Evolutionary conservation across 73 alveolate genomes (phyloP), one percentile per base, ranked within the genome.

Genomic region (Breviolum minutum): DNA sequence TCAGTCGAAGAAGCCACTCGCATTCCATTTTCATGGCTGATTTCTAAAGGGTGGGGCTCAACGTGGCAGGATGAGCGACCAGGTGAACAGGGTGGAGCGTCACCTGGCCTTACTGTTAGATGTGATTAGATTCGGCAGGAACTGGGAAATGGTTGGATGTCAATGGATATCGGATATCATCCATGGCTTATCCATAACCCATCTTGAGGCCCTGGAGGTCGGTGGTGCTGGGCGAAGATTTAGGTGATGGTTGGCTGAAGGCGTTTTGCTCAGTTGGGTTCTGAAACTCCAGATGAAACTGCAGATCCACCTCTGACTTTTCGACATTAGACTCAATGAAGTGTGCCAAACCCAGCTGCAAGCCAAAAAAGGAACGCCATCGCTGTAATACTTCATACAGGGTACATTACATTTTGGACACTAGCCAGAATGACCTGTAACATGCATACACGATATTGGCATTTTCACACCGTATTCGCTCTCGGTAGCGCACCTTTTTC

Each of bases 221-320:
- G 10, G 64, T 74, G 98, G 98, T 92, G 32, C 14, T 22, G n/a
- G 98, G 98, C 13, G 98, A 92, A 60, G 98, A 92, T 60, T 81
- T 74, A 62, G 98, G 98, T 12, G 98, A 92, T 81, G 98, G 98
- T 68, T 92, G 98, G 98, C 98, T 92, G 66, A 92, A 76, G 98
- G 98, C 71, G 54, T 40, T 40, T 40, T 40, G 54, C 54, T 40
- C 54, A 40, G 54, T 40, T 40, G 54, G 54, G 54, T 40, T 40
- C 54, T 40, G n/a, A n/a, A n/a, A n/a, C n/a, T n/a, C n/a, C n/a
- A n/a, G n/a, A n/a, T n/a, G n/a, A n/a, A n/a, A n/a, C n/a, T n/a
- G n/a, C n/a, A n/a, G n/a, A n/a, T n/a, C n/a, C n/a, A n/a, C n/a
- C n/a, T n/a, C n/a, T n/a, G n/a, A n/a, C n/a, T n/a, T n/a, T n/a